A percentile compares a stretch with the other conserved stretches of the same genome.
These are phyloP conservation scores for Sporothrix curviconia DNA, from an alignment of 2,329 filamentous ascomycete species.

Conservation along the genomic window DNA sequence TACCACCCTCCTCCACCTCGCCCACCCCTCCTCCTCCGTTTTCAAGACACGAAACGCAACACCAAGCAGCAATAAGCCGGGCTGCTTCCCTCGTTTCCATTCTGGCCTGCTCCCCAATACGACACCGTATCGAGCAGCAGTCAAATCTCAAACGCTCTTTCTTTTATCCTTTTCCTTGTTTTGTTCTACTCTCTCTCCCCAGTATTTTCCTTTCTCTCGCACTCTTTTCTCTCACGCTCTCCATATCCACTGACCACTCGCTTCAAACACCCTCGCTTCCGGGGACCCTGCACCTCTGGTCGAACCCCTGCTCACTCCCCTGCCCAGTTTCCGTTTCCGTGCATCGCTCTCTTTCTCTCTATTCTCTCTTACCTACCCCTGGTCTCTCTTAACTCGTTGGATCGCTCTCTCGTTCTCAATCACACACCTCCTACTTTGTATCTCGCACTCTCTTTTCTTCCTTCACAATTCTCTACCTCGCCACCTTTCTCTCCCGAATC, in stretches of 20 bases:
- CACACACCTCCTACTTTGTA: too few relatives aligned
- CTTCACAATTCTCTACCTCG: too few relatives aligned
- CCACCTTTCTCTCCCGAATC: too few relatives aligned
- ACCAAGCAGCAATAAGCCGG: conserved; percentile 20
- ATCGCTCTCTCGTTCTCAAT: too few relatives aligned
- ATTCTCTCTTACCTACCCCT: background rate
- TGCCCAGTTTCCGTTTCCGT: background rate
- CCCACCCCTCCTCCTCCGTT: conserved; percentile 21
- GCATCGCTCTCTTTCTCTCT: background rate
- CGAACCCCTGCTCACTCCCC: background rate
- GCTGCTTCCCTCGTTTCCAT: background rate
- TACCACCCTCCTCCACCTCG: conserved; percentile 11
- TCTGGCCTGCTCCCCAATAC: background rate
- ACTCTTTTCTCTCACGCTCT: background rate
- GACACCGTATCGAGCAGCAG: background rate
- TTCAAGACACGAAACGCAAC: conserved; percentile 37
- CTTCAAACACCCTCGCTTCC: conserved; percentile 1
- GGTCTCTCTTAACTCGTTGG: background rate
- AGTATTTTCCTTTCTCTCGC: conserved; percentile 1
- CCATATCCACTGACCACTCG: background rate
- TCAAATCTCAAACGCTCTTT: background rate
- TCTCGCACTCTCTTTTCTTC: too few relatives aligned
- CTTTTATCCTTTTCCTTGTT: background rate
- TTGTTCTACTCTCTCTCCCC: too few relatives aligned
- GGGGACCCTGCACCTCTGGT: background rate